Evolutionary conservation across 139 green algal genomes (phyloP).

Genomic region (Coelastrella sp.): DNA sequence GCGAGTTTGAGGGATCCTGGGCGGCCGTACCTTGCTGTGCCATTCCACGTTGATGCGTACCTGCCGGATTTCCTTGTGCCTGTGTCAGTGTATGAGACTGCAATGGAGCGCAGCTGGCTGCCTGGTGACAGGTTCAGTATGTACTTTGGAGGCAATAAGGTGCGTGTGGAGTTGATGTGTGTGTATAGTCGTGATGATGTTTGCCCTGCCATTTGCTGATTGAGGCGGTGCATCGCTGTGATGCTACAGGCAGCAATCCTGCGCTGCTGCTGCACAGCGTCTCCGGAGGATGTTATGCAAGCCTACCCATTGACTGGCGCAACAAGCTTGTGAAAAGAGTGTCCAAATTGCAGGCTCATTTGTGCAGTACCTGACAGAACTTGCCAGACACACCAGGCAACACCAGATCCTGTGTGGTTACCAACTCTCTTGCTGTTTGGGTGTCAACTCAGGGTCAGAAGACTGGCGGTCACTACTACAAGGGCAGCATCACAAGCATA

Average conservation of each 20-base stretch:
- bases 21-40: constrained; percentile 46
- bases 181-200: not conserved
- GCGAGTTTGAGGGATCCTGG: not conserved
- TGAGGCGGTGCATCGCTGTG: too few relatives aligned
- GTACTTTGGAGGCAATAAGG: constrained; percentile 79
- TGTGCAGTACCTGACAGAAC: too few relatives aligned
- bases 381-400: too few relatives aligned
- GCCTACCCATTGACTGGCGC: too few relatives aligned
- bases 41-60: constrained; percentile 60
- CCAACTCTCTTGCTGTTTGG: not conserved
- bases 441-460: not conserved
- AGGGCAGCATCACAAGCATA: constrained; percentile 66
- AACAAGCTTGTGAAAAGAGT: too few relatives aligned
- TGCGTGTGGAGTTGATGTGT: not conserved
- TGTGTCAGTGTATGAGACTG: constrained; percentile 57
- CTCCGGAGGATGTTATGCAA: too few relatives aligned
- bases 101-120: constrained; percentile 70
- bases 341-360: too few relatives aligned
- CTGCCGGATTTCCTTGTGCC: constrained; percentile 85
- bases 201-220: not conserved
- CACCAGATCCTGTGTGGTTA: not conserved
- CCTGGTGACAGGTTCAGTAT: constrained; percentile 81
- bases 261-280: too few relatives aligned
- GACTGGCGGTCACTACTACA: not conserved
- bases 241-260: too few relatives aligned